Evolutionary conservation across 345 rosid species (phyloP), one percentile per base, ranked within the genome.

Genomic region (Pistacia vera): DNA sequence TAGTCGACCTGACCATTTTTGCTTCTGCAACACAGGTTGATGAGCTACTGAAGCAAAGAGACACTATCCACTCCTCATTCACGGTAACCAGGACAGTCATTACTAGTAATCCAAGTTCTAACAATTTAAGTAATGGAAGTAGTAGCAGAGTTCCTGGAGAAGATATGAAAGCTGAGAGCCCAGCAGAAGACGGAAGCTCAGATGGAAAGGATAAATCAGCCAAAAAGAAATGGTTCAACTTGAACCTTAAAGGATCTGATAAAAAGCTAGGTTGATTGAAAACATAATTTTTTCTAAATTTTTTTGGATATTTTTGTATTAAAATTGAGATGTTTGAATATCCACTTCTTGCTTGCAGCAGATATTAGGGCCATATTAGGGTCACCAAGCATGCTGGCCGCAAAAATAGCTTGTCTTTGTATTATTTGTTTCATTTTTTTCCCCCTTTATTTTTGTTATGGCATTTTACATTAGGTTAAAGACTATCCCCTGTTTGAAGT

Each of bases 161-260:
- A 4, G 95, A 93, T 73, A 74, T 82, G 11, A 92, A 79, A 80
- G 81, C 69, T 1, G 98, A 85, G 63, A 88, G 94, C 71, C 89
- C 91, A 0, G 85, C 78, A 52, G 98, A 93, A 83, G 97, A 91
- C 46, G 93, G 90, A 30, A 83, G 85, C 74, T 76, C 88, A 22
- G 98, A 93, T 33, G 95, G 97, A 20, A 91, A 85, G 86, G 99
- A 96, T 66, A 96, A 91, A 80, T 82, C 99, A 18, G 80, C 80
- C 14, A 96, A 85, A 81, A 92, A 91, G 92, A 96, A 90, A 87
- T 96, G 99, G 99, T 96, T 96, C 82, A 96, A 92, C 83, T 87
- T 96, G 84, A 93, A 90, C 83, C 78, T 93, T 12, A 92, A 83
- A 75, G 97, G 98, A 77, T 88, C 98, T 30, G 98, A 95, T 72